phyloP scores from a whole-genome alignment of 257 asterid genomes.

The Cinchona pubescens region DNA sequence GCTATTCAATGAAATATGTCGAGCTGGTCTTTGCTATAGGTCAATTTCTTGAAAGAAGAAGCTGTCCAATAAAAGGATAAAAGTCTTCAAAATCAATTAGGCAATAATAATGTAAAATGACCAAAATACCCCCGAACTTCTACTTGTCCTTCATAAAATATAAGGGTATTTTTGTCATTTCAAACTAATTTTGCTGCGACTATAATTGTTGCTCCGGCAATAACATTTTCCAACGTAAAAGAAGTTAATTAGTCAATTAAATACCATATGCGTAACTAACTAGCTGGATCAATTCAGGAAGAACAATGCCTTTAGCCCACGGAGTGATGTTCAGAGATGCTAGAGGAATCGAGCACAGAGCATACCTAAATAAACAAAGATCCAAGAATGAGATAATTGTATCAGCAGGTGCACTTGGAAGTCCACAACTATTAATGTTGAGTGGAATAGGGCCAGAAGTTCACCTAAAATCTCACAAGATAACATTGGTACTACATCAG shows the following conservation, averaged over 20 bases:
- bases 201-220: no score
- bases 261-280: not conserved
- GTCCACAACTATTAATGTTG: slow-evolving; percentile 86
- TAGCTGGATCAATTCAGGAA: not conserved
- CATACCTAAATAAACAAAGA: slow-evolving; percentile 53
- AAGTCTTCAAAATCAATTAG: not conserved
- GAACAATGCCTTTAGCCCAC: slow-evolving; percentile 47
- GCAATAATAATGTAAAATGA: no score
- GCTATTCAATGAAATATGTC: not conserved
- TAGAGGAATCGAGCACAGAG: slow-evolving; percentile 52
- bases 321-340: slow-evolving; percentile 75
- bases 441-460: slow-evolving; percentile 72
- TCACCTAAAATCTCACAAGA: slow-evolving; percentile 58
- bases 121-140: no score
- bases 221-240: no score
- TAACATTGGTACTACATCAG: slow-evolving; percentile 53
- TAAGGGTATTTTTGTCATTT: no score
- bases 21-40: not conserved
- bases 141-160: no score
- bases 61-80: not conserved
- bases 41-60: not conserved
- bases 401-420: slow-evolving; percentile 86
- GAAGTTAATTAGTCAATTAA: no score
- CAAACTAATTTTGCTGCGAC: no score
- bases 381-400: slow-evolving; percentile 59